phyloP scores from a whole-genome alignment of 208 protist species.

The Herpetomonas samuelpessoai region DNA sequence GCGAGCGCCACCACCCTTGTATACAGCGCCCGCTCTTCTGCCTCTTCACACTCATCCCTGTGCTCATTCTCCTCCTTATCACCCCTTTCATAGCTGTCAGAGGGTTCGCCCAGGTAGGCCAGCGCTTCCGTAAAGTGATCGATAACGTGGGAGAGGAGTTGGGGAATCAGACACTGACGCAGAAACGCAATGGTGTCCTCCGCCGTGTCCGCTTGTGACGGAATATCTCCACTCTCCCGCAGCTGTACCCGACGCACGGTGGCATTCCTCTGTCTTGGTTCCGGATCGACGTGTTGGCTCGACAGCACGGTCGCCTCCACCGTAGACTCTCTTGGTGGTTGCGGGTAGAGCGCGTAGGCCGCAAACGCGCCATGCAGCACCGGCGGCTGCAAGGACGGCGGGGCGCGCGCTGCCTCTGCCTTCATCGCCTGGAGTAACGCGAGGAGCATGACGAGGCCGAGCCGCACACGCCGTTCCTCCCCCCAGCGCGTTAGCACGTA shows the following conservation, averaged over 20 bases:
- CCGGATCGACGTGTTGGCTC: background rate
- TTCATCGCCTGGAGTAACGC: conserved; percentile 17
- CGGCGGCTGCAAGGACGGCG: no score
- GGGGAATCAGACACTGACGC: conserved; percentile 28
- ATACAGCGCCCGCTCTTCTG: background rate
- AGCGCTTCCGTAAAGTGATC: conserved; percentile 20
- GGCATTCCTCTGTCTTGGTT: conserved; percentile 13
- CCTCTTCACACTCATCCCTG: background rate
- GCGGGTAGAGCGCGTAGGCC: conserved; percentile 26
- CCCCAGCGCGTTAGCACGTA: conserved; percentile 28
- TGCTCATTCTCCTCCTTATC: conserved; percentile 21
- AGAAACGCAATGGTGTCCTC: conserved; percentile 16
- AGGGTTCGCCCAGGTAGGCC: conserved; percentile 11
- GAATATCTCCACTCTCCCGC: no score
- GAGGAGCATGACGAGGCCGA: conserved; percentile 41
- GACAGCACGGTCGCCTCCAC: background rate
- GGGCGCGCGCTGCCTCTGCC: no score
- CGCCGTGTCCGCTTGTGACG: background rate
- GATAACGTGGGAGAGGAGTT: conserved; percentile 33
- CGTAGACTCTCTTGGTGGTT: conserved; percentile 11
- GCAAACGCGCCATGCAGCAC: conserved; percentile 3
- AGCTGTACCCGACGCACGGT: no score
- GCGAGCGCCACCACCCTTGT: background rate
- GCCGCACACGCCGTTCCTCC: conserved; percentile 28
- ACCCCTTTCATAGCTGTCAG: conserved; percentile 6